A percentile compares a stretch with the other conserved stretches of the same genome.
These are phyloP conservation scores for Incumbomyces delicatus DNA, from an alignment of 2,329 filamentous ascomycete genomes.

Conservation along the genomic window DNA sequence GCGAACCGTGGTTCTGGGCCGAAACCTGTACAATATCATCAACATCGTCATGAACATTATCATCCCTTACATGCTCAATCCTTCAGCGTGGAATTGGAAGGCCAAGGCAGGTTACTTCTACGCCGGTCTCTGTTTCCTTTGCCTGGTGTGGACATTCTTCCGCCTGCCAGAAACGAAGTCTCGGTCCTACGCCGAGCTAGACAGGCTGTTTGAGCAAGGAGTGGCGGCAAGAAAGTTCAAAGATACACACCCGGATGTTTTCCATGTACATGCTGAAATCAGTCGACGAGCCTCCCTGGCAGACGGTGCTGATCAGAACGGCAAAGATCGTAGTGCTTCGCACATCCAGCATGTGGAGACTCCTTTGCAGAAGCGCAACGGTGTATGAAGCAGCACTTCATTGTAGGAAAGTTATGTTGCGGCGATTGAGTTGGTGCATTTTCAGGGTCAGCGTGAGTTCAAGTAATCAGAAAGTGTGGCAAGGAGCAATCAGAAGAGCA, in stretches of 20 bases:
- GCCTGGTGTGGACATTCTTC: slow-evolving; percentile 24
- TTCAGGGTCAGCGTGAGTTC: too few relatives aligned
- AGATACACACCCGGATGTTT: slow-evolving; percentile 3
- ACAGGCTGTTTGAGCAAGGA: slow-evolving; percentile 10
- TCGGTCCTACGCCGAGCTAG: slow-evolving; percentile 13
- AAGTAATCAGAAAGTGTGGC: too few relatives aligned
- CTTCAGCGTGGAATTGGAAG: slow-evolving; percentile 26
- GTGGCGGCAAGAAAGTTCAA: slow-evolving; percentile 29
- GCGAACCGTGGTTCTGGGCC: slow-evolving; percentile 47
- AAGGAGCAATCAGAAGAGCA: too few relatives aligned
- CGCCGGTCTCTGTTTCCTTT: slow-evolving; percentile 23
- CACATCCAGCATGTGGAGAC: too few relatives aligned
- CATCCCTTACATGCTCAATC: slow-evolving; percentile 23
- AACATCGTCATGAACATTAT: slow-evolving; percentile 38
- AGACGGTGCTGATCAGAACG: too few relatives aligned
- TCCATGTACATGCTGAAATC: too few relatives aligned
- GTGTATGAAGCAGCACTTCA: too few relatives aligned
- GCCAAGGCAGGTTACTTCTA: slow-evolving; percentile 27
- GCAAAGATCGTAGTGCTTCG: too few relatives aligned
- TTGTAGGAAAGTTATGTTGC: too few relatives aligned
- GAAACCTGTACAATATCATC: slow-evolving; percentile 42
- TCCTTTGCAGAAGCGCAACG: too few relatives aligned
- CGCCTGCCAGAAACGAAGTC: slow-evolving; percentile 22
- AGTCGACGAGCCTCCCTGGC: too few relatives aligned
- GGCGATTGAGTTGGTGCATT: too few relatives aligned